phyloP scores from a whole-genome alignment of 2,329 filamentous ascomycete genomes.

The Pseudogymnoascus sp. region DNA sequence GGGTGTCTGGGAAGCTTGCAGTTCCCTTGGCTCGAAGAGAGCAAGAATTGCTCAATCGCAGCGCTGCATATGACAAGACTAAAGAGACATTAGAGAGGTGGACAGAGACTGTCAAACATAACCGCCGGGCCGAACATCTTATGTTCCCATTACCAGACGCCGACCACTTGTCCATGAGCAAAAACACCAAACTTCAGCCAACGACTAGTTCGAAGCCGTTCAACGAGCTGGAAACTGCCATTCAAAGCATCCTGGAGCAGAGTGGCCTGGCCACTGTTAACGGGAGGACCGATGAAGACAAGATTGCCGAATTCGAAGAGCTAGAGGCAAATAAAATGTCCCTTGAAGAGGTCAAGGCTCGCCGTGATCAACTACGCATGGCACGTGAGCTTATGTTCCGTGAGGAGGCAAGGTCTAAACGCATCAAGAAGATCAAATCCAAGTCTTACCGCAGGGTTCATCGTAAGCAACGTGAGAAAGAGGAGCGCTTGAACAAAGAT shows the following conservation, averaged over 20 bases:
- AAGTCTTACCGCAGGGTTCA: slow-evolving; percentile 91
- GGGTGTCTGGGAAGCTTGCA: slow-evolving; percentile 60
- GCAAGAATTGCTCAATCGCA: slow-evolving; percentile 75
- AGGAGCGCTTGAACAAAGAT: slow-evolving; percentile 47
- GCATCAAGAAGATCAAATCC: slow-evolving; percentile 98
- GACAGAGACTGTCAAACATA: slow-evolving; percentile 92
- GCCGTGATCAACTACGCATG: slow-evolving; percentile 65
- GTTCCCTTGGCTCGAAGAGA: slow-evolving; percentile 78
- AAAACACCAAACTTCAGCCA: slow-evolving; percentile 56
- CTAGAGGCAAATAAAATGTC: slow-evolving; percentile 64
- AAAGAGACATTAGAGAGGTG: slow-evolving; percentile 86
- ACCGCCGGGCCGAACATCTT: slow-evolving; percentile 83
- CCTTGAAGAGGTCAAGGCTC: slow-evolving; percentile 61
- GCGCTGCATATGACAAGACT: slow-evolving; percentile 78
- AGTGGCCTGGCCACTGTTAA: slow-evolving; percentile 62
- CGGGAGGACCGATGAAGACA: slow-evolving; percentile 50
- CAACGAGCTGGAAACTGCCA: slow-evolving; percentile 77
- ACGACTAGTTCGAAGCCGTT: slow-evolving; percentile 54
- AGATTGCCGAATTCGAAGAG: slow-evolving; percentile 60
- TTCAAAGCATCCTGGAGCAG: slow-evolving; percentile 82
- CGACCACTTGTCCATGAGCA: slow-evolving; percentile 48
- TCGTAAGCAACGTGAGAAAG: slow-evolving; percentile 62
- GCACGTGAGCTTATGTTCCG: slow-evolving; percentile 79
- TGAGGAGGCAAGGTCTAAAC: slow-evolving; percentile 79
- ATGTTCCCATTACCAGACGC: slow-evolving; percentile 75